phyloP scores from a whole-genome alignment of 179 eudicot genomes.

The Beta macrorhiza region DNA sequence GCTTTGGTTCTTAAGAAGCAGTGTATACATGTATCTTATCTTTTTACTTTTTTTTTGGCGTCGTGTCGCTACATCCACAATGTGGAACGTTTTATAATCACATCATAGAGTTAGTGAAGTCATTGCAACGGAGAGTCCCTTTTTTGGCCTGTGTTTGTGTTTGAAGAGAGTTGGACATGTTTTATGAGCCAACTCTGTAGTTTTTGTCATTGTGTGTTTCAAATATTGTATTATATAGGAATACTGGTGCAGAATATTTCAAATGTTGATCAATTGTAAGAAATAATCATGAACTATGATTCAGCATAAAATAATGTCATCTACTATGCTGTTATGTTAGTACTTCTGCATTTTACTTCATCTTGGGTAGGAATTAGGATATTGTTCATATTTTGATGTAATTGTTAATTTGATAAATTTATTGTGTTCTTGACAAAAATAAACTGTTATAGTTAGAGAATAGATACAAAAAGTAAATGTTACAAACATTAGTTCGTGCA shows the following conservation, averaged over 20 bases:
- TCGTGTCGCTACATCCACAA: neutral
- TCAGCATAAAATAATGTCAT: neutral
- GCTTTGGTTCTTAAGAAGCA: slow-evolving; percentile 2
- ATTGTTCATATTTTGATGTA: no score
- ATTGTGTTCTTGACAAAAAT: no score
- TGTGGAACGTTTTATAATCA: neutral
- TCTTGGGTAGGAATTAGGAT: neutral
- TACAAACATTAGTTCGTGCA: no score
- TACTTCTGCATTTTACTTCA: slow-evolving; percentile 1
- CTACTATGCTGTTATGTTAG: neutral
- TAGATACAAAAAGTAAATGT: no score
- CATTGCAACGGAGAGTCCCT: neutral
- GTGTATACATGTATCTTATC: slow-evolving; percentile 14
- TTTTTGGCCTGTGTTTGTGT: neutral
- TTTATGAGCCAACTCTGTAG: slow-evolving; percentile 14
- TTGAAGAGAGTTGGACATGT: slow-evolving; percentile 7
- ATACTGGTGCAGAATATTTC: slow-evolving; percentile 2
- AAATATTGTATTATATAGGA: slow-evolving; percentile 9
- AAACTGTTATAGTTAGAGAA: no score
- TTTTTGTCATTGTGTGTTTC: neutral
- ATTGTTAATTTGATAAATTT: no score
- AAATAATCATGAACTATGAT: neutral
- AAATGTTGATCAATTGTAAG: slow-evolving; percentile 8
- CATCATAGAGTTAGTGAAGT: slow-evolving; percentile 1
- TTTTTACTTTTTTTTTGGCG: neutral